Evolutionary conservation across 2,329 filamentous ascomycete species (phyloP), one percentile per base, ranked within the genome.

Genomic region (Amauroascus niger): DNA sequence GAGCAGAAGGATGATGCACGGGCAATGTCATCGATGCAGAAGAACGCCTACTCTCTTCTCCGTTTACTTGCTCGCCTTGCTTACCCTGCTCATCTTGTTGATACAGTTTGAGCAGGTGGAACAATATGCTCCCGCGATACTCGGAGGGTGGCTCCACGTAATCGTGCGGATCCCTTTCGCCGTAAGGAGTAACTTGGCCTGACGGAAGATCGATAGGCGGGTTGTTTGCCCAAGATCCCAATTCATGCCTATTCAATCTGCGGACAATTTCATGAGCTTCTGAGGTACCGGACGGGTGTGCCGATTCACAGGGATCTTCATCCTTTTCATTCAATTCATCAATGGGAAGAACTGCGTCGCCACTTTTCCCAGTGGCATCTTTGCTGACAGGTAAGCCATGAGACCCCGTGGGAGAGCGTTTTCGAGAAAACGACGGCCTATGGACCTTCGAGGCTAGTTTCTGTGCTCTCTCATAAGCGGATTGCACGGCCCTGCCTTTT

Each of bases 121-220:
- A 82, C 1, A 94, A 72, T 45, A 91, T 80, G 28, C 88, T 86
- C 28, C 83, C 84, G 48, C 83, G 80, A 65, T 87, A 90, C 58
- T 83, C 79, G 20, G 75, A 70, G 3, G 86, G 86, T 40, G 44
- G 54, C 11, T 48, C 44, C 16, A 87, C 79, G 63, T 87, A 87
- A 53, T 80, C 77, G 41, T 80, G 77, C 20, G 78, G 74, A 41
- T 79, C 74, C 35, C 65, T 61, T 40, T 71, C 69, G 48, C 67
- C 67, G 9, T 64, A 56, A 4, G 65, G 65, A 16, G 66, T 69
- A 24, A 57, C 59, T 44, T 66, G 65, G 22, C 65, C 66, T n/a
- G 69, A 68, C n/a, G 62, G 60, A 8, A 44, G 18, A 9, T 37
- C 26, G 6, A 28, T 24, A n/a, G 22, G 26, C 11, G 8, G 33